Base-by-base conservation (phyloP, 768 basidiomycete genomes). In the Pholiota molesta region DNA sequence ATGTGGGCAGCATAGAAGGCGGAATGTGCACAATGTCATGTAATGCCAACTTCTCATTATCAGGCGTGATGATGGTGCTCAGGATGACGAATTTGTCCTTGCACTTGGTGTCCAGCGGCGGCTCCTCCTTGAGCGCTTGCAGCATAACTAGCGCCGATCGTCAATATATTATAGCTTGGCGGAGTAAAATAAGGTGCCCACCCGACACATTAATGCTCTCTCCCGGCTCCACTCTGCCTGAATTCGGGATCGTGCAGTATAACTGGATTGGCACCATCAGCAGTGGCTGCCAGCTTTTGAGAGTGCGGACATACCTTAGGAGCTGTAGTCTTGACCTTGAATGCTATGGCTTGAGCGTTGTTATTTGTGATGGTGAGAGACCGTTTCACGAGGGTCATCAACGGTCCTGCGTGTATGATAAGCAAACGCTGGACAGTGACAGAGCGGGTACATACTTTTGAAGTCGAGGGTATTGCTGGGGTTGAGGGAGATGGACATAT, bases 11-110 rank as follows among this genome's bases (percentile, higher is more conserved):
- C 33, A 35, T 8, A 35, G 7, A 35, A 35, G 11, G 11, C 5
- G 29, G 5, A 10, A 53, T 55, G 81, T 95, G 72, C 72, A 97
- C 97, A 69, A 99, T 88, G 64, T 98, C 97, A 62, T 84, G 79
- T 39, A 96, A 77, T 13, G 90, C 74, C 73, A 89, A 77, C 49
- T 85, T 83, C 79, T 94, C 94, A 75, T 92, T 93, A 66, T 97
- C 96, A 31, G 89, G 82, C 1, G 94, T 90, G 75, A 99, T 95
- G 73, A 91, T 75, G 28, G 94, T 97, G 71, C 93, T 97, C 76
- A 98, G 97, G 56, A 99, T 95, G 59, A 99, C 83, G 77, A 99
- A 99, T 81, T 99, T 99, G 86, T 99, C 97, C 75, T 96, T 95
- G 89, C 97, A 99, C 80, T 98, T 98, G 31, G 86, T 78, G 61